Evolutionary conservation across 1,139 yeast species (phyloP), one percentile per base, ranked within the genome.

Genomic region (Pichia terricola): DNA sequence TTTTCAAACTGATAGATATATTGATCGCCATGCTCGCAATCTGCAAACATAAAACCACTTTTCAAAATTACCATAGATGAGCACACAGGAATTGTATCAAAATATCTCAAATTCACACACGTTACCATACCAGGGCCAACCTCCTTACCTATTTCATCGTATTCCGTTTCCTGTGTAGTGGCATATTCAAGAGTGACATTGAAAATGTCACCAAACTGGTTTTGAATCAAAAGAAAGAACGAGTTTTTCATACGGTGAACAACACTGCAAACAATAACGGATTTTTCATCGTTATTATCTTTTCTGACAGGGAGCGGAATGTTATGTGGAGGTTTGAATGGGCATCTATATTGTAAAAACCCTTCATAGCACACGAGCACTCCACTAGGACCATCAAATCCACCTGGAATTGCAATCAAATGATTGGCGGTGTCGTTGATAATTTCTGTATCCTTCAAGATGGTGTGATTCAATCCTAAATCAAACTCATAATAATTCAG

Each of bases 401-500:
- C 79, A 27, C 73, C 74, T 1, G 76, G 77, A 4, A 75, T 66
- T 3, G 68, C 57, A 3, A 75, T 37, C 10, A 77, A 47, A 41
- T 68, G 61, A 49, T 67, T 70, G 37, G 75, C 70, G n/a, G 61
- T 63, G 30, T 54, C 57, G 5, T 70, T 68, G 3, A 76, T 63
- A 8, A 53, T 59, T 33, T 64, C 71, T 3, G 74, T 60, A 46
- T 74, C 68, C 47, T 68, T 71, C 45, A 72, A 73, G 2, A 82
- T 69, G 2, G 88, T 74, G 57, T 82, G 84, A 57, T 89, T 88
- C 44, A 89, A 67, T 0, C 97, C 96, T 42, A 85, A 72, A 60
- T 91, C 97, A 31, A 89, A 65, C 57, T 86, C 94, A 62, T 89
- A 89, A 59, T 74, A 82, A 7, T 76, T 73, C 46, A 89, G 63